Conservation (phyloP, 2,329 filamentous ascomycete genomes). For the Nemania bipapillata region DNA sequence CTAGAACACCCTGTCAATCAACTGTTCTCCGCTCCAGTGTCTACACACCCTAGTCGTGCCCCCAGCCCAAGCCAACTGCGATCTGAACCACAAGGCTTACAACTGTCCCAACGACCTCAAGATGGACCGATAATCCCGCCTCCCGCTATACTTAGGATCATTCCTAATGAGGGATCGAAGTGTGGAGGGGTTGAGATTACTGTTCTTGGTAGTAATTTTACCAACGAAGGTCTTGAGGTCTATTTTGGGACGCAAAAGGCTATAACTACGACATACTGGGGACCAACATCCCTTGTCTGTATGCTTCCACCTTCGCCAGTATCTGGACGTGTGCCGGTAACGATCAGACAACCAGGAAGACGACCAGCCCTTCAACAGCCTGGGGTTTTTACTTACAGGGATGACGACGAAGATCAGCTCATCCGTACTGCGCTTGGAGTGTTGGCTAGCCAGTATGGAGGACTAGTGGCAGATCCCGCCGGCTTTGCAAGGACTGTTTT, state of each 20-base stretch:
- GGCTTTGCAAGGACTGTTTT: conserved; percentile 72
- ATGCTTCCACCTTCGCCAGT: conserved; percentile 76
- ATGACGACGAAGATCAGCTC: conserved; percentile 75
- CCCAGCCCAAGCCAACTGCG: conserved; percentile 72
- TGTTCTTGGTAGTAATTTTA: conserved; percentile 82
- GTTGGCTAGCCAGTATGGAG: conserved; percentile 70
- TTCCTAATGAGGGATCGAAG: conserved; percentile 83
- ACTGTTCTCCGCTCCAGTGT: conserved; percentile 77
- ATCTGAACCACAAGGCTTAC: conserved; percentile 58
- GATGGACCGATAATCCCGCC: conserved; percentile 61
- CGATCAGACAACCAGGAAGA: conserved; percentile 65
- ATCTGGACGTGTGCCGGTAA: conserved; percentile 75
- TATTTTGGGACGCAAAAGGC: conserved; percentile 78
- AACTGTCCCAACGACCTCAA: conserved; percentile 56
- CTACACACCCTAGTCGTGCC: conserved; percentile 79
- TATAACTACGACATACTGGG: conserved; percentile 82
- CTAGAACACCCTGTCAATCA: conserved; percentile 72
- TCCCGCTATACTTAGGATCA: conserved; percentile 81
- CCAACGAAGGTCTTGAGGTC: conserved; percentile 77
- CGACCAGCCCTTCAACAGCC: conserved; percentile 53
- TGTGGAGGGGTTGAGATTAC: conserved; percentile 89
- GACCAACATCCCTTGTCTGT: conserved; percentile 81
- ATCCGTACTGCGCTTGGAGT: conserved; percentile 74
- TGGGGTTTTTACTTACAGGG: conserved; percentile 77
- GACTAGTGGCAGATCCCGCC: conserved; percentile 69